Evolutionary conservation across 2,329 filamentous ascomycete genomes (phyloP), one percentile per base, ranked within the genome.

Genomic region (Beauveria asiatica): DNA sequence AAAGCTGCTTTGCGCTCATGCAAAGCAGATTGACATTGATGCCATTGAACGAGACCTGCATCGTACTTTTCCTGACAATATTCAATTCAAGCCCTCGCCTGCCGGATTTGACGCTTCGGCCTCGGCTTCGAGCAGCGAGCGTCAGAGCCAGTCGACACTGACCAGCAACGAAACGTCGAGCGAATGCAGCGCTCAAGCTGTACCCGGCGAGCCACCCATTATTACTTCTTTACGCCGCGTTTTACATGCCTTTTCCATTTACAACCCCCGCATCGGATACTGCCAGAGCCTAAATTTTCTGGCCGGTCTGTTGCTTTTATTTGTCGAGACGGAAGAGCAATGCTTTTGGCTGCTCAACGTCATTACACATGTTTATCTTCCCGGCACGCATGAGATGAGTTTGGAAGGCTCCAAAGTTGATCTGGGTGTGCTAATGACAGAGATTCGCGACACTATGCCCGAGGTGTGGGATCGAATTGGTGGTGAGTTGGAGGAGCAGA

Each of bases 231-330:
- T 97, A 8, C 88, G 93, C 33, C 85, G 91, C 45, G 91, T 97
- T 0, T 78, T 97, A 27, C 89, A 90, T 68, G 92, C 92, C 11
- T 97, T 97, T 72, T 87, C 93, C 2, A 82, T 96, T 46, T 90
- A 96, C 75, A 95, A 95, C 67, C 92, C 93, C 1, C 84, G 84
- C 59, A 95, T 97, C 66, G 93, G 93, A 16, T 97, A 97, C 73
- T 97, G 93, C 69, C 93, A 97, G 72, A 95, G 90, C 21, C 83
- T 97, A 33, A 97, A 97, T 73, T 97, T 97, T 73, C 83, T 97
- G 55, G 92, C 93, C 5, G 93, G 92, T 4, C 81, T 97, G 57
- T 79, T 97, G 1, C 83, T 97, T 2, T 80, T 97, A 3, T 97
- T 97, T 71, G 86, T 97, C 69, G 84, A 83, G 62, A 86, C 89